phyloP scores from a whole-genome alignment of 257 asterid genomes.

The Verbena officinalis region DNA sequence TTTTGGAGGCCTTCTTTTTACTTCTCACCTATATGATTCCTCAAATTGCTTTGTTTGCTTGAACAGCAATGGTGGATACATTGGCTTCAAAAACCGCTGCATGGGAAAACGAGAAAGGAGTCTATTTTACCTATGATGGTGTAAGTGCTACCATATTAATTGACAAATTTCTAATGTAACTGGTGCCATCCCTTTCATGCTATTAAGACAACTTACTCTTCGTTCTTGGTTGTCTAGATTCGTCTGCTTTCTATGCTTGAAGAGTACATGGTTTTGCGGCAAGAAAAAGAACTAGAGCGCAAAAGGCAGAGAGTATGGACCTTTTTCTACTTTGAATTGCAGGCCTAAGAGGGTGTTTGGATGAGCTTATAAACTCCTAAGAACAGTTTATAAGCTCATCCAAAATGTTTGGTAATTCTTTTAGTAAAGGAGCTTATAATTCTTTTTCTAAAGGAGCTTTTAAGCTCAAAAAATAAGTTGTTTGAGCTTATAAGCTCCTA shows the following conservation, averaged over 20 bases:
- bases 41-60: constrained; percentile 19
- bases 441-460: no score
- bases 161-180: neutral
- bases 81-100: constrained; percentile 72
- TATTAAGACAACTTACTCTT: constrained; percentile 12
- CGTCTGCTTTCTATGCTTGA: constrained; percentile 89
- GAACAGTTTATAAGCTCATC: no score
- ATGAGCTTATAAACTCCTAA: no score
- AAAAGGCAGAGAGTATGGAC: constrained; percentile 80
- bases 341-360: no score
- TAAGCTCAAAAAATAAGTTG: no score
- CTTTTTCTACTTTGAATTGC: constrained; percentile 3
- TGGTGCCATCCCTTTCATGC: neutral
- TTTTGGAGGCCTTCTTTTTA: constrained; percentile 3
- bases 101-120: constrained; percentile 92
- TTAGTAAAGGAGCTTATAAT: no score
- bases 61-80: constrained; percentile 85
- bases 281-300: constrained; percentile 87
- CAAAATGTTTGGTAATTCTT: no score
- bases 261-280: constrained; percentile 64
- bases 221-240: constrained; percentile 52
- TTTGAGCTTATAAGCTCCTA: no score
- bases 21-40: neutral
- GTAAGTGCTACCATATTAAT: constrained; percentile 46
- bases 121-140: constrained; percentile 82